Conservation (phyloP, 2,329 filamentous ascomycete genomes). For the Cladosporium sp. region DNA sequence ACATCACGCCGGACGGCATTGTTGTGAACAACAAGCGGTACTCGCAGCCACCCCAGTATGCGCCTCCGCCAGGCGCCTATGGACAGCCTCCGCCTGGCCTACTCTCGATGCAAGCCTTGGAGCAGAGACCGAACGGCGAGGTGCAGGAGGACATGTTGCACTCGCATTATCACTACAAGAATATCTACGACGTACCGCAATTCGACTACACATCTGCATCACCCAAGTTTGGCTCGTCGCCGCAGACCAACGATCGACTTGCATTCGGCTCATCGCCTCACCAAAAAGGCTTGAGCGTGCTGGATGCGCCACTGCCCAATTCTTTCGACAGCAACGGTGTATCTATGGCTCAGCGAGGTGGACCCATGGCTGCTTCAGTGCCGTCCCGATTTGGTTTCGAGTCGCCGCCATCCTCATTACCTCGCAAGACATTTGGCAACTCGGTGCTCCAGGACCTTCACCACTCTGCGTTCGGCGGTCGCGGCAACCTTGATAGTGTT, state of each 20-base stretch:
- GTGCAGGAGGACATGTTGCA: slow-evolving; percentile 29
- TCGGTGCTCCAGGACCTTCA: slow-evolving; percentile 58
- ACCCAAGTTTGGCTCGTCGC: slow-evolving; percentile 78
- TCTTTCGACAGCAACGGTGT: slow-evolving; percentile 97
- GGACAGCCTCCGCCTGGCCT: slow-evolving; percentile 34
- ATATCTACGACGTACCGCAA: slow-evolving; percentile 31
- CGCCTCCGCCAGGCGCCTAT: slow-evolving; percentile 23
- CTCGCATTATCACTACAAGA: slow-evolving; percentile 31
- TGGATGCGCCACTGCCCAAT: slow-evolving; percentile 88
- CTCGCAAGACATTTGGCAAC: slow-evolving; percentile 46
- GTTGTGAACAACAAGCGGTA: slow-evolving; percentile 78
- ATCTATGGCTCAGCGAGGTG: slow-evolving; percentile 85
- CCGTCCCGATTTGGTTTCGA: slow-evolving; percentile 90
- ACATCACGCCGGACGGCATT: slow-evolving; percentile 89
- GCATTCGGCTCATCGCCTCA: slow-evolving; percentile 67
- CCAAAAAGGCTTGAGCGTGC: slow-evolving; percentile 73
- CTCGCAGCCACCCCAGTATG: slow-evolving; percentile 22
- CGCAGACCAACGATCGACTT: slow-evolving; percentile 72
- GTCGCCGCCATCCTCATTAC: slow-evolving; percentile 68
- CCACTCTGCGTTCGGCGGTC: slow-evolving; percentile 68
- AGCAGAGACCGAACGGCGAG: slow-evolving; percentile 29
- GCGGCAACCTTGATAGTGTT: slow-evolving; percentile 39
- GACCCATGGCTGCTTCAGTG: slow-evolving; percentile 87
- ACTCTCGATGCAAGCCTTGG: slow-evolving; percentile 39
- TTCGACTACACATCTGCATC: slow-evolving; percentile 60